Evolutionary conservation across 2,329 filamentous ascomycete genomes (phyloP), one percentile per base, ranked within the genome.

Genomic region (Fusarium sp.): DNA sequence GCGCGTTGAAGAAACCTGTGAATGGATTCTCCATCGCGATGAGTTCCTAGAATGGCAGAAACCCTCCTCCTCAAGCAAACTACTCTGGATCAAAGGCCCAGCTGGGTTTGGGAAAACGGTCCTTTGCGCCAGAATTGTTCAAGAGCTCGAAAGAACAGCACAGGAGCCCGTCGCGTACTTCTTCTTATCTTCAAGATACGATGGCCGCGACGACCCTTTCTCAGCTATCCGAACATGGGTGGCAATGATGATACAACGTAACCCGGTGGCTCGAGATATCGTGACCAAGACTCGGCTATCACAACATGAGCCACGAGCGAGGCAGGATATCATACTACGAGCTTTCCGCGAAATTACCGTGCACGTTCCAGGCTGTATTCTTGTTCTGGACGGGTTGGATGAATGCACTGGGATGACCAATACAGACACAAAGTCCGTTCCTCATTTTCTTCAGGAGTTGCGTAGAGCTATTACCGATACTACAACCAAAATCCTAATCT

Each of bases 51-150:
- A 66, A 14, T 66, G 63, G 63, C 24, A 28, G 5, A 9, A 3
- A 3, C n/a, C 41, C 1, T 24, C 42, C 0, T 8, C 12, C 1
- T 24, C 36, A 3, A 14, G 13, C 20, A 77, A 74, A 15, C 0
- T 81, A 5, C 64, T 83, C 1, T 83, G 82, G 82, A 75, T 83
- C 20, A 69, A 80, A 42, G 80, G 80, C 2, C 69, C 72, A 28
- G 63, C 73, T 2, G 77, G 81, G 0, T 82, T 79, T 42, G 81
- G 81, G 0, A 83, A 83, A 56, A 83, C 81, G 0, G 54, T 82
- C 1, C 70, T 83, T 3, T 81, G 80, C 57, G 71, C 81, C 7
- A 77, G 58, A 11, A 28, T 83, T 0, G 60, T 81, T 3, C 44
- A 82, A 36, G 48, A 81, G 30, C 41, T 83, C 1, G 53, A 56